Evolutionary conservation across 2,329 filamentous ascomycete genomes (phyloP), one percentile per base, ranked within the genome.

Genomic region (Mariannaea elegans): DNA sequence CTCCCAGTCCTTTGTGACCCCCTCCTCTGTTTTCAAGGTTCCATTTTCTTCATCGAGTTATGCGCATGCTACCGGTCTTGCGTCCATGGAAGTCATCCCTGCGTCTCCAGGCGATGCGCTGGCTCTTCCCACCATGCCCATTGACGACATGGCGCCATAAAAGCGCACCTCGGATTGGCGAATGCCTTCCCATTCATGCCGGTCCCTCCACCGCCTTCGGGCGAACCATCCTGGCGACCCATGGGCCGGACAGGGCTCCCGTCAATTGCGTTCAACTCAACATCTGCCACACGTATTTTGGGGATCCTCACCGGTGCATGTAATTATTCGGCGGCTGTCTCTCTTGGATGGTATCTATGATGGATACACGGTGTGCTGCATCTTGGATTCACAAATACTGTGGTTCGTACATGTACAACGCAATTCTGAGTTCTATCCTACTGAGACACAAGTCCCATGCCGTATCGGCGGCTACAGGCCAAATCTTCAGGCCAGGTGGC

Each of bases 91-190:
- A 23, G 41, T 60, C 56, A 67, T 53, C 55, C 66, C 56, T 67
- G 57, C 36, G 52, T 51, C 63, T 61, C 56, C 41, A 54, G 59
- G 42, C 49, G 58, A 64, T 70, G 65, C 61, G 65, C 41, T 64
- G 53, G 58, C 68, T 34, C 53, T 50, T 59, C 46, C 45, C 24
- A 27, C 6, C 24, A 27, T 9, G 24, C 32, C 56, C 62, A 59
- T 69, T 65, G 58, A 71, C 67, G 61, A 60, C 63, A 71, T 68
- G 59, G 52, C 56, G 50, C 54, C 52, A 65, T 60, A 44, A n/a
- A 61, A 38, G 44, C 31, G 46, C 56, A 39, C 21, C 44, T 51
- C 48, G 51, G 59, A 62, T 64, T 64, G 62, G 48, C 46, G 58
- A 59, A 55, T 57, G 53, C 44, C 39, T 14, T 32, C 23, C 29